These are phyloP conservation scores for Xylaria arbuscula DNA, from an alignment of 2,329 filamentous ascomycete genomes.

Conservation along the genomic window DNA sequence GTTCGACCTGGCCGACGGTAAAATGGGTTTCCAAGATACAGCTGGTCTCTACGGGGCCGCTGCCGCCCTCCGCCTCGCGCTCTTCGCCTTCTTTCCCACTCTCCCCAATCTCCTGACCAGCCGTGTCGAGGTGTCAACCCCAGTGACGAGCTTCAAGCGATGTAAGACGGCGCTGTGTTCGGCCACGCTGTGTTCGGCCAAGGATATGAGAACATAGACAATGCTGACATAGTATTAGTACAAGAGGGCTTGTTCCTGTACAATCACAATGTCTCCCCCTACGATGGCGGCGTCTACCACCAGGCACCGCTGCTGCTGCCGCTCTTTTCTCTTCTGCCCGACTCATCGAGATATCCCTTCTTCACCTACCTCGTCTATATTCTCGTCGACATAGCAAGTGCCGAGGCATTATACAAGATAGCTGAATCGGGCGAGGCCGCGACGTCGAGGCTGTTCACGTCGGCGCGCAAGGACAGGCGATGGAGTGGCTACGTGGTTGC, in stretches of 20 bases:
- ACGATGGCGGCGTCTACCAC: conserved; percentile 88
- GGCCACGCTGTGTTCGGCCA: not conserved
- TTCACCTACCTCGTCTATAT: conserved; percentile 86
- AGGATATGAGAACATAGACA: not conserved
- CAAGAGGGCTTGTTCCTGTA: conserved; percentile 98
- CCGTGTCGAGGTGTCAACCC: conserved; percentile 95
- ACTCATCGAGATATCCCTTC: conserved; percentile 72
- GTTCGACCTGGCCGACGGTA: conserved; percentile 49
- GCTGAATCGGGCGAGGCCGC: conserved; percentile 83
- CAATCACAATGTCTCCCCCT: conserved; percentile 94
- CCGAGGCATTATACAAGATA: conserved; percentile 80
- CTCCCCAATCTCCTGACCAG: conserved; percentile 87
- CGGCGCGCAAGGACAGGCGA: conserved; percentile 76
- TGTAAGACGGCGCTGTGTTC: conserved; percentile 64
- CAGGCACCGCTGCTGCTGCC: conserved; percentile 91
- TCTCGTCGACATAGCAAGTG: conserved; percentile 82
- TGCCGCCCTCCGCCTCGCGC: conserved; percentile 79
- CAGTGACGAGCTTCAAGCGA: conserved; percentile 97
- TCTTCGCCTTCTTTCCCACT: conserved; percentile 83
- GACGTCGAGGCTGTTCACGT: conserved; percentile 80
- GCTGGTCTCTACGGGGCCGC: conserved; percentile 78
- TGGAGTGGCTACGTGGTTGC: conserved; percentile 82
- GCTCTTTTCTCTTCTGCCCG: conserved; percentile 88
- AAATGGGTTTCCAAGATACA: conserved; percentile 57
- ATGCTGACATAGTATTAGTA: conserved; percentile 62